Percentiles rank a stretch among this genome's conserved stretches.
Conservation (phyloP, 768 basidiomycete species). For the Lactarius sanguifluus region DNA sequence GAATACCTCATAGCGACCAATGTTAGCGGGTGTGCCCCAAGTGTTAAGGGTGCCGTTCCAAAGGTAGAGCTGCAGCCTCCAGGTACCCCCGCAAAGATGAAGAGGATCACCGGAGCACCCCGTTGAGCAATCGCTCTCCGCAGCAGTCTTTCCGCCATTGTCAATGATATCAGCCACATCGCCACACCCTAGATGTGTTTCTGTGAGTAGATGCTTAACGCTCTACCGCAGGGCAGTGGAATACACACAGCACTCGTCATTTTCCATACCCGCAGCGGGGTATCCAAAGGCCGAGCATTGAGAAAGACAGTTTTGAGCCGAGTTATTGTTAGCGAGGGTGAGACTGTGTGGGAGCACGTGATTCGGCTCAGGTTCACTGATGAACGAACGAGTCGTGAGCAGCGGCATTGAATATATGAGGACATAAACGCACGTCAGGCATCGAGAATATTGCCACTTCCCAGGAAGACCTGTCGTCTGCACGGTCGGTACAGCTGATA, state of each 20-base stretch:
- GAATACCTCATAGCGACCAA: conserved; percentile 67
- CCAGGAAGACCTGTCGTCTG: conserved; percentile 61
- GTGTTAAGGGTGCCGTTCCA: conserved; percentile 44
- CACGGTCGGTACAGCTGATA: conserved; percentile 57
- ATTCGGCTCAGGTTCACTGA: conserved; percentile 48
- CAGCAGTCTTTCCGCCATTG: conserved; percentile 37
- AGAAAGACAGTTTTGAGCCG: conserved; percentile 60
- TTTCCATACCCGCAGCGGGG: conserved; percentile 69
- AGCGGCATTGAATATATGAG: background rate
- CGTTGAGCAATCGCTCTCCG: conserved; percentile 43
- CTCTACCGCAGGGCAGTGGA: background rate
- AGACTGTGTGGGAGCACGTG: conserved; percentile 62
- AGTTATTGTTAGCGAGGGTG: conserved; percentile 59
- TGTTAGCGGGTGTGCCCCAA: conserved; percentile 67
- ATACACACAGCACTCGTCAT: conserved; percentile 68
- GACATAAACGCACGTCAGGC: conserved; percentile 50
- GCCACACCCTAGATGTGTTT: conserved; percentile 56
- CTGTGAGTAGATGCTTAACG: conserved; percentile 1
- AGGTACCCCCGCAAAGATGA: conserved; percentile 65
- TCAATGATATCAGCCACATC: conserved; percentile 54
- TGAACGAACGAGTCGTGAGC: background rate
- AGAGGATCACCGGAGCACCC: conserved; percentile 72
- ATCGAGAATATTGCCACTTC: conserved; percentile 64
- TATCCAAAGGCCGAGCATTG: conserved; percentile 74
- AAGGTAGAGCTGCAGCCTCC: conserved; percentile 44